These are phyloP conservation scores for Blakeslea trispora DNA, from an alignment of 371 early-diverging fungal genomes.

Conservation along the genomic window DNA sequence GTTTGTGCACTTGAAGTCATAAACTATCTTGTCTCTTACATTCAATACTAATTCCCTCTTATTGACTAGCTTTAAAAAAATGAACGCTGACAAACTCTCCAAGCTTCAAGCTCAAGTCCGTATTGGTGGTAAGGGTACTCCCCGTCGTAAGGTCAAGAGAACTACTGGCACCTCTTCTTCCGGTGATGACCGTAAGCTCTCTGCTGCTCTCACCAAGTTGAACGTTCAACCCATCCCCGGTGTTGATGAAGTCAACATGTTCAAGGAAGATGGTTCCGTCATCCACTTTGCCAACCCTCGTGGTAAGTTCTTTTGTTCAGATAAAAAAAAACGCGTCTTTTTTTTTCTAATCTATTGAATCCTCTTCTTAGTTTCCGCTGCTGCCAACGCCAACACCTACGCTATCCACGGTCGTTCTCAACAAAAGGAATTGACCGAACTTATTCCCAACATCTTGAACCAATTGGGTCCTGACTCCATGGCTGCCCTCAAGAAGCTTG, in stretches of 20 bases:
- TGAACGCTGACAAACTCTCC: conserved; percentile 96
- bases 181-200: conserved; percentile 90
- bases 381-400: conserved; percentile 88
- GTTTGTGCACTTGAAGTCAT: too few relatives aligned
- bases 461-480: conserved; percentile 96
- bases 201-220: conserved; percentile 84
- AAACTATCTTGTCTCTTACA: too few relatives aligned
- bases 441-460: conserved; percentile 92
- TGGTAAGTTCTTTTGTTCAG: conserved; percentile 54
- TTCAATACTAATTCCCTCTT: too few relatives aligned
- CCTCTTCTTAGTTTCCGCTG: conserved; percentile 89
- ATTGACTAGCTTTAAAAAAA: too few relatives aligned
- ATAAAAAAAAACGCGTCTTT: too few relatives aligned
- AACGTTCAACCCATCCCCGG: conserved; percentile 82
- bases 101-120: conserved; percentile 92
- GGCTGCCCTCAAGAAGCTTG: conserved; percentile 84
- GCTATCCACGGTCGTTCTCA: conserved; percentile 86
- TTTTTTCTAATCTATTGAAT: too few relatives aligned
- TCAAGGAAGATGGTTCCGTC: conserved; percentile 92
- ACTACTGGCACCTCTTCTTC: conserved; percentile 71
- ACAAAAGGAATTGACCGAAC: conserved; percentile 90
- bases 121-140: conserved; percentile 94
- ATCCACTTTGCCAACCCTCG: conserved; percentile 91
- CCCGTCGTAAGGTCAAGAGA: conserved; percentile 76
- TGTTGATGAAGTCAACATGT: conserved; percentile 99